Base-by-base conservation (phyloP, 495 filamentous ascomycete species). In the Emericellopsis terricola region DNA sequence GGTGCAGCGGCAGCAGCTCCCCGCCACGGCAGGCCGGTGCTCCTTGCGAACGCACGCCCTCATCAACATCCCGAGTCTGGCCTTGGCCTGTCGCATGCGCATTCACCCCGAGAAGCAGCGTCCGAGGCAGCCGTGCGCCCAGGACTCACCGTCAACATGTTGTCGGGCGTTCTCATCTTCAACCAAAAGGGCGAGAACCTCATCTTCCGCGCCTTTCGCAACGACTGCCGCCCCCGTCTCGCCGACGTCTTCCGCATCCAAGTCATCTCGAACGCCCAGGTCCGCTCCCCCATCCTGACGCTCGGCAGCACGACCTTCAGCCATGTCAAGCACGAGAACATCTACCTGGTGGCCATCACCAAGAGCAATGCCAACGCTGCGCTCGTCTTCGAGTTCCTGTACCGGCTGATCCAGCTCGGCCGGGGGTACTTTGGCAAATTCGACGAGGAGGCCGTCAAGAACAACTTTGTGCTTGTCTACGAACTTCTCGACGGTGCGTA, bases 151-250 rank as follows among this genome's bases (percentile, higher is more conserved):
- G n/a, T n/a, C n/a, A n/a, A n/a, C 64, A 96, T 96, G 89, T 66
- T 96, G 42, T 94, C 85, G 40, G 89, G 89, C 38, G 85, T 99
- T 46, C 70, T 99, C 30, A 72, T 99, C 44, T 99, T 99, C 65
- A 99, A 99, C 48, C 91, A 96, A 53, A 99, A 99, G 57, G 89
- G 89, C 61, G 89, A 99, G 65, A 94, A 94, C 55, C 80, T 99
- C 42, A 99, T 99, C 55, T 94, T 96, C 59, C 85, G 89, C 43
- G 81, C 91, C 45, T 99, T 94, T 59, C 84, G 89, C 46, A 89
- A 87, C 52, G 89, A 99, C 58, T 94, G 86, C 55, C 81, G 89
- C 27, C 89, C 89, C 15, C 81, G 89, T 14, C 78, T 99, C 29
- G 87, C 89, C 55, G 89, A 99, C 53, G 85, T 96, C 56, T 99